Base-by-base conservation (phyloP, 1,139 yeast species). In the Kodamaea arcana region DNA sequence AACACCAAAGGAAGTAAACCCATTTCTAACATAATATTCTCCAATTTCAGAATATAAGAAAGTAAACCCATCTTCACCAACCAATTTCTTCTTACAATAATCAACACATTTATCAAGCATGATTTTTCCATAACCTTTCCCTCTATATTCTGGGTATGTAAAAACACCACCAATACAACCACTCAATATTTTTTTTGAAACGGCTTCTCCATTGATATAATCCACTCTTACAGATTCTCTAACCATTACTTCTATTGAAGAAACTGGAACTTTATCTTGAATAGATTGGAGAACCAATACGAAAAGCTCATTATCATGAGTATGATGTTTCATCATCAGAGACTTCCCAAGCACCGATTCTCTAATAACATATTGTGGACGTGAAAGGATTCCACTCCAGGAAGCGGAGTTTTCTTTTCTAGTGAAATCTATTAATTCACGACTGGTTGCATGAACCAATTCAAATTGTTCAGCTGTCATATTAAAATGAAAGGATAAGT, bases 31-130 rank as follows among this genome's bases (percentile, higher is more conserved):
- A 52, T 83, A 83, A 54, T 75, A 83, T 37, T 78, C 79, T 4
- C 87, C 90, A 26, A 84, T 72, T 49, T 83, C 94, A 24, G 88
- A 80, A 65, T 83, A 83, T 40, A 83, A 63, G 38, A 70, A 74
- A 11, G 70, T 58, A 35, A 71, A 67, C 13, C 75, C 72, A 36
- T 70, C 64, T 15, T 51, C 43, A 5, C 67, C 66, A 29, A 66
- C 40, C 13, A 45, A 37, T 4, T 52, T 46, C 4, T 29, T 33
- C 31, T 50, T 52, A 27, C 57, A 53, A 20, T 49, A 30, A n/a
- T 59, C 57, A 23, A 62, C 60, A 29, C 73, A 45, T 35, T 64
- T 57, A 43, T 75, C 78, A 32, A 83, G 67, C 86, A 84, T 75
- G 25, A 62, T 50, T 18, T 60, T 60, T 2, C 86, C 90, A 47